Percentiles rank a stretch among this genome's conserved stretches.
These are phyloP conservation scores for Nicotiana otophora DNA, from an alignment of 257 asterid species.

Conservation along the genomic window DNA sequence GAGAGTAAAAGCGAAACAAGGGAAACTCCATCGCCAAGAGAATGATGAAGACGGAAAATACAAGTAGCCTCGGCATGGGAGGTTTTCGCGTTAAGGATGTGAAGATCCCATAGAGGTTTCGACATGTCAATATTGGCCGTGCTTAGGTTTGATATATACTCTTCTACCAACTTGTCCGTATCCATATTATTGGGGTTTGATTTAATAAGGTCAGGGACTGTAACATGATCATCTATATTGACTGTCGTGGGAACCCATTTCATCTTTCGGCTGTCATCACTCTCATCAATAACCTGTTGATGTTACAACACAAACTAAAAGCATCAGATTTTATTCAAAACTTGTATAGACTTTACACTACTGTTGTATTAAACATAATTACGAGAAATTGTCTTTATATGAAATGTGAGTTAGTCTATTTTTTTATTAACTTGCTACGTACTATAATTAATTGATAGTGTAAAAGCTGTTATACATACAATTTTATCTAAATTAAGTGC, in stretches of 20 bases:
- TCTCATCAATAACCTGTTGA: not conserved
- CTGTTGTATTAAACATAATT: too few species aligned
- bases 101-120: slow-evolving; percentile 7
- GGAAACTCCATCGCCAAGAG: not conserved
- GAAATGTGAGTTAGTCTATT: too few species aligned
- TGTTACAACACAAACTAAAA: not conserved
- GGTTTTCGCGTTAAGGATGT: not conserved
- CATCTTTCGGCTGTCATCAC: not conserved
- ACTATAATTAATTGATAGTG: too few species aligned
- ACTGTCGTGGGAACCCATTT: not conserved
- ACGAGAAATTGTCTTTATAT: too few species aligned
- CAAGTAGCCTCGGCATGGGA: not conserved
- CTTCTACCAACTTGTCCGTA: not conserved
- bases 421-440: too few species aligned
- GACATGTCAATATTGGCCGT: not conserved
- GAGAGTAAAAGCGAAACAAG: not conserved
- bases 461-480: too few species aligned
- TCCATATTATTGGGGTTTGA: not conserved
- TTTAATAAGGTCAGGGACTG: not conserved
- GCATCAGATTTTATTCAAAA: too few species aligned
- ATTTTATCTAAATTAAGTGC: too few species aligned
- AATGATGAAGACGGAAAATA: not conserved
- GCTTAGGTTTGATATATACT: not conserved
- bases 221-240: not conserved
- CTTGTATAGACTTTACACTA: too few species aligned